Base-by-base conservation (phyloP, 2,329 filamentous ascomycete genomes). In the Curvularia hawaiiensis region DNA sequence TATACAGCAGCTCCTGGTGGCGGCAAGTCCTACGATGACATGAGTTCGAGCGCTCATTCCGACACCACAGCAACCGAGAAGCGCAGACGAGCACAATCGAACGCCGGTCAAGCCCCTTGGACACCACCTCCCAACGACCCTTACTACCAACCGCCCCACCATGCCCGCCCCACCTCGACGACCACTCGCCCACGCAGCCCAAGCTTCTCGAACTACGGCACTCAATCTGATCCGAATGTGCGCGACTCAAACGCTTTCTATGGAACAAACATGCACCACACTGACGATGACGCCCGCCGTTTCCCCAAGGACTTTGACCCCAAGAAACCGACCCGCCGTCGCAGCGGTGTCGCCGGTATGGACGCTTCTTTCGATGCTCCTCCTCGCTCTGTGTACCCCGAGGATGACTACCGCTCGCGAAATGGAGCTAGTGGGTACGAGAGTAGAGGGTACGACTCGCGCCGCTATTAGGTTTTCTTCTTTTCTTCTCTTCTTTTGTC, bases 1-100 rank as follows among this genome's bases (percentile, higher is more conserved):
- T 90, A 90, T 66, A 78, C 76, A 26, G 83, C 83, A 1, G 82
- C 83, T 24, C 85, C 85, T 16, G 86, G 86, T 10, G 79, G 76
- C 26, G 87, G 86, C 8, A 89, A 87, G 69, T 71, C 79, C 3
- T 84, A 87, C 58, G 71, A 76, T 24, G 64, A 68, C 5, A 62
- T 59, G 35, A 67, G 56, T 26, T 59, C 63, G n/a, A 68, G 66
- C 49, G 41, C 65, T n/a, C 59, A 71, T 16, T 62, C 68, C 4
- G 73, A 76, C 20, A 46, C 61, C 26, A 60, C 64, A 7, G 40
- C 56, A 12, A 60, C 64, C 7, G 66, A 70, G 8, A 68, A 67
- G 40, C 70, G 67, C 14, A 66, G 61, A 44, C 68, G 71, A n/a
- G 63, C 72, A 10, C 69, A 73, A 48, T 77, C 75, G 3, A 72